A percentile compares a stretch with the other conserved stretches of the same genome.
Conservation (phyloP, 2,329 filamentous ascomycete species). For the Colletotrichum scovillei region DNA sequence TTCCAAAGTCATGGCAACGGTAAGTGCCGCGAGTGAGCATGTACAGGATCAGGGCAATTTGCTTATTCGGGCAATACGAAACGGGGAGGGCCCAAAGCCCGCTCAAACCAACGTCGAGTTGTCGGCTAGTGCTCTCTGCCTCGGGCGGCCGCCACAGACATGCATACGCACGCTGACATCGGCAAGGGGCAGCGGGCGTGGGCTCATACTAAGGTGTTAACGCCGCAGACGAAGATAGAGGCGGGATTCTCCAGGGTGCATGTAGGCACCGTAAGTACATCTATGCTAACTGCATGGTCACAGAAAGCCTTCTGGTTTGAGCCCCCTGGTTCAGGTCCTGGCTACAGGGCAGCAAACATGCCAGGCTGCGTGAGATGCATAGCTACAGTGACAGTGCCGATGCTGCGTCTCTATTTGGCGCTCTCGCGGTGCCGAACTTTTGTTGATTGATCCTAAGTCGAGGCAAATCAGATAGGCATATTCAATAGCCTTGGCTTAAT, state of each 20-base stretch:
- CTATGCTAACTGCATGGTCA: no score
- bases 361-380: not conserved
- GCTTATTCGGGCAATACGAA: not conserved
- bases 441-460: not conserved
- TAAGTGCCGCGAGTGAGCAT: not conserved
- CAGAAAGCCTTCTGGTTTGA: not conserved
- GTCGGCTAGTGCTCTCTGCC: not conserved
- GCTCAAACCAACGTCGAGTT: not conserved
- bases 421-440: not conserved
- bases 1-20: not conserved
- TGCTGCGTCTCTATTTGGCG: not conserved
- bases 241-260: not conserved
- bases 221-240: not conserved
- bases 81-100: not conserved
- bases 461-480: not conserved
- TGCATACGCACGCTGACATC: conserved; percentile 10
- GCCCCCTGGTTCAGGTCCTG: not conserved
- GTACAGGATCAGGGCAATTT: not conserved
- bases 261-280: not conserved
- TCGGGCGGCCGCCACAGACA: conserved; percentile 11
- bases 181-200: not conserved
- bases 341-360: not conserved
- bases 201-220: not conserved
- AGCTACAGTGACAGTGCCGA: not conserved
- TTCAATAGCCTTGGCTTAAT: not conserved